Evolutionary conservation across 2,329 filamentous ascomycete genomes (phyloP).

Genomic region (Xylariaceae sp.): DNA sequence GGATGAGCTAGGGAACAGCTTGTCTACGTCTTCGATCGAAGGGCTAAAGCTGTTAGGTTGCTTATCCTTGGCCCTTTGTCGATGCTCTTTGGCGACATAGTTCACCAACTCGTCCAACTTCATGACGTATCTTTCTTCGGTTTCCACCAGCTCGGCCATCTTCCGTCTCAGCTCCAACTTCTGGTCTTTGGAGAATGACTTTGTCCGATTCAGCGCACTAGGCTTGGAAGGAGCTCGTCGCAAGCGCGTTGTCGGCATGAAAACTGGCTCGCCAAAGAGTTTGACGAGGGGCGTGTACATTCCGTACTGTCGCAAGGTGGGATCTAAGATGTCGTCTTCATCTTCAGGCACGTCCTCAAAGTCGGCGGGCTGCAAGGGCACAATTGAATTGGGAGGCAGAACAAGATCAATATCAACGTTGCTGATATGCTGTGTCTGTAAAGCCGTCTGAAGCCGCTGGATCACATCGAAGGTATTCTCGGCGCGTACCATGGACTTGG

Average conservation of each 20-base stretch:
- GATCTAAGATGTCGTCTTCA: conserved; percentile 62
- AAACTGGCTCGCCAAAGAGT: conserved; percentile 76
- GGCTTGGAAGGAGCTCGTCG: conserved; percentile 84
- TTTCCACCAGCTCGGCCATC: conserved; percentile 84
- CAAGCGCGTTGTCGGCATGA: conserved; percentile 78
- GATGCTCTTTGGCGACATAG: conserved; percentile 74
- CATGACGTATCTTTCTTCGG: conserved; percentile 86
- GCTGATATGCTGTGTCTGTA: conserved; percentile 75
- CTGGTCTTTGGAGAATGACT: conserved; percentile 72
- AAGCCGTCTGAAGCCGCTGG: conserved; percentile 64
- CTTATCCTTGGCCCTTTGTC: conserved; percentile 59
- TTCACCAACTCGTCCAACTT: conserved; percentile 82
- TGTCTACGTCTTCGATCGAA: conserved; percentile 64
- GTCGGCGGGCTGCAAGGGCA: conserved; percentile 56
- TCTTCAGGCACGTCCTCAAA: conserved; percentile 55
- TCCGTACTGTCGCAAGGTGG: conserved; percentile 65
- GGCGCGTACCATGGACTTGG: conserved; percentile 75
- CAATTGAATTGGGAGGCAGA: conserved; percentile 70
- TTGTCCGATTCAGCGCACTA: conserved; percentile 70
- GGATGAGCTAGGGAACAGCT: conserved; percentile 75
- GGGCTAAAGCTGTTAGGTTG: conserved; percentile 62
- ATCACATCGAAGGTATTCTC: conserved; percentile 72
- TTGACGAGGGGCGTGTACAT: conserved; percentile 71
- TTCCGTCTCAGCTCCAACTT: conserved; percentile 82
- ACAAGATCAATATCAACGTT: conserved; percentile 87